A percentile compares a stretch with the other conserved stretches of the same genome.
These are phyloP conservation scores for Carallia brachiata DNA, from an alignment of 345 rosid species.

Conservation along the genomic window DNA sequence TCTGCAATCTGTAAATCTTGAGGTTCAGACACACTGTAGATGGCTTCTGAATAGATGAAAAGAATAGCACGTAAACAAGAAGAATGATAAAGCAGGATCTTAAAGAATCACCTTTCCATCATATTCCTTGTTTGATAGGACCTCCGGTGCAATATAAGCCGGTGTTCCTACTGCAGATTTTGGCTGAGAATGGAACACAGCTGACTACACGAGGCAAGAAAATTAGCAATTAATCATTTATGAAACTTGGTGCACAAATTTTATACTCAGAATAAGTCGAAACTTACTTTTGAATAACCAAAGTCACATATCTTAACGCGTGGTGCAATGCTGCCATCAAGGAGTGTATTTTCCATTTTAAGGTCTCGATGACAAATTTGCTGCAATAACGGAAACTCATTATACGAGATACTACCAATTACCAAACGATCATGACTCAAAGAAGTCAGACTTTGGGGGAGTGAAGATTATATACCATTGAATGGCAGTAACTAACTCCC, in stretches of 20 bases:
- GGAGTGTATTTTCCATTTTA: conserved; percentile 71
- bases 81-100: not conserved
- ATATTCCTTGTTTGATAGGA: no score
- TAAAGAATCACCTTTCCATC: no score
- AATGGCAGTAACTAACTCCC: no score
- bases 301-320: conserved; percentile 80
- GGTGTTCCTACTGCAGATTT: no score
- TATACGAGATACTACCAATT: conserved; percentile 1
- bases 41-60: not conserved
- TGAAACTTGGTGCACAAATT: not conserved
- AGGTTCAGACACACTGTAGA: conserved; percentile 4
- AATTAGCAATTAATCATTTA: not conserved
- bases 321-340: conserved; percentile 61
- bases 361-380: conserved; percentile 83
- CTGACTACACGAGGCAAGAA: not conserved
- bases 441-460: not conserved
- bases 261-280: not conserved
- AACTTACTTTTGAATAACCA: conserved; percentile 36
- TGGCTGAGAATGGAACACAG: no score
- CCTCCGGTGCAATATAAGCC: no score
- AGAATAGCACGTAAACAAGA: no score
- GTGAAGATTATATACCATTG: no score
- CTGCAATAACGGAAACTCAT: conserved; percentile 19
- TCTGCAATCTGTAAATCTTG: conserved; percentile 2
- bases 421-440: not conserved